phyloP scores from a whole-genome alignment of 306 rosid species.

The Castanopsis chinensis region DNA sequence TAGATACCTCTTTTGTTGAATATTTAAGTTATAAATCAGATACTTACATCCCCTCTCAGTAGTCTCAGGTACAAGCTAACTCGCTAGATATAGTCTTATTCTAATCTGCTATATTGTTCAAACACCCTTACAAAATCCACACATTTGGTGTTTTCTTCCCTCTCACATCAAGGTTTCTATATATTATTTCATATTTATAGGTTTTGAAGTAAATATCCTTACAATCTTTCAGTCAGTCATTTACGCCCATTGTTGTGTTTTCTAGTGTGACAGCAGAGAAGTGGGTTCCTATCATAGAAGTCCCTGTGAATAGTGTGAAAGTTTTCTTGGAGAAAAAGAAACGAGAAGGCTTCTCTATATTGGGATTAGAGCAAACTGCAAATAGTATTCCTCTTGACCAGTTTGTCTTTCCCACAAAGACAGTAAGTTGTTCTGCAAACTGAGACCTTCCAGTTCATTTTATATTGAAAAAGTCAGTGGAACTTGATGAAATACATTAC shows the following conservation, averaged over 20 bases:
- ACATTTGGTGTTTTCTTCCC: not conserved
- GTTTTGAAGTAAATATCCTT: conserved; percentile 4
- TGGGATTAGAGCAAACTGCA: conserved; percentile 98
- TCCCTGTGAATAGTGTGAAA: conserved; percentile 81
- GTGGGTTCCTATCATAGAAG: conserved; percentile 95
- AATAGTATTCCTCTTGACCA: conserved; percentile 85
- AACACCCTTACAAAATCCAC: not conserved
- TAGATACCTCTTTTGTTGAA: not conserved
- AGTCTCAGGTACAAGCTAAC: not conserved
- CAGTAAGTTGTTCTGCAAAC: conserved; percentile 43
- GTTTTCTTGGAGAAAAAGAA: conserved; percentile 78
- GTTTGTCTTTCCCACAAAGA: conserved; percentile 65
- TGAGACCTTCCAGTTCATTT: conserved; percentile 4
- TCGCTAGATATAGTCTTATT: not conserved
- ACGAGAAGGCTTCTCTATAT: conserved; percentile 83
- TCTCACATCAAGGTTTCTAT: not conserved
- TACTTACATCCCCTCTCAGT: not conserved
- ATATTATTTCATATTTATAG: not conserved
- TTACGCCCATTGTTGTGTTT: conserved; percentile 2
- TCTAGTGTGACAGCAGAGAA: conserved; percentile 95
- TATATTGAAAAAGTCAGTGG: not conserved
- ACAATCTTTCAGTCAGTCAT: conserved; percentile 1
- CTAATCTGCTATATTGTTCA: not conserved
- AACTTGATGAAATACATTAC: not conserved
- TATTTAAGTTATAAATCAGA: not conserved